Base-by-base conservation (phyloP, 805 yeast genomes). In the Saturnispora dispora region DNA sequence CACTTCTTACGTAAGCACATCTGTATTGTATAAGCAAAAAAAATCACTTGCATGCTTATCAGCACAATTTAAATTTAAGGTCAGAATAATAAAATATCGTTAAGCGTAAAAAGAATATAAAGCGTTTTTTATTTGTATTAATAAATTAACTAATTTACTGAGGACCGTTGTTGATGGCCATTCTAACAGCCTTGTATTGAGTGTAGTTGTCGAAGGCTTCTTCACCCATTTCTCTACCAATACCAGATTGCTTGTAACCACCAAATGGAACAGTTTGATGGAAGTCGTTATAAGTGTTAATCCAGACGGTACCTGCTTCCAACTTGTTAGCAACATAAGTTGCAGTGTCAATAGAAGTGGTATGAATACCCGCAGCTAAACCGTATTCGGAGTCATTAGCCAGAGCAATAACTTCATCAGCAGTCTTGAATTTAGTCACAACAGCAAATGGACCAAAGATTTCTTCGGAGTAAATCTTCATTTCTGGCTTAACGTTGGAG, bases 141-240 rank as follows among this genome's bases (percentile, higher is more conserved):
- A 46, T 25, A 25, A 25, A 32, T 20, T 33, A 9, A 15, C 20
- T 25, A 25, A 54, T 43, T 45, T 55, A 56, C 55, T 56, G 58
- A 27, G 58, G 56, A 28, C 48, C 47, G 44, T 58, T 57, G 28
- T 62, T 61, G 45, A 65, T 54, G 50, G 63, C 64, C 48, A 77
- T 68, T 76, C 85, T 78, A 55, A 81, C 82, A 58, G 85, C 83
- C 73, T 81, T 81, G 57, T 69, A 69, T 70, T 81, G 86, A 54
- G 78, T 73, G 73, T 79, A 81, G 73, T 77, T 49, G 32, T 82
- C 88, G 58, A 83, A 76, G 48, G 85, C 88, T 65, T 84, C 89
- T 45, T 69, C 69, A 70, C 93, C 93, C 90, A 85, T 82, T 74
- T 85, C 93, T 75, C 88, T 82, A 67, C 93, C 93, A 66, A 83